A percentile compares a stretch with the other conserved stretches of the same genome.
phyloP scores from a whole-genome alignment of 2,329 filamentous ascomycete genomes.

The Diatrype stigma region DNA sequence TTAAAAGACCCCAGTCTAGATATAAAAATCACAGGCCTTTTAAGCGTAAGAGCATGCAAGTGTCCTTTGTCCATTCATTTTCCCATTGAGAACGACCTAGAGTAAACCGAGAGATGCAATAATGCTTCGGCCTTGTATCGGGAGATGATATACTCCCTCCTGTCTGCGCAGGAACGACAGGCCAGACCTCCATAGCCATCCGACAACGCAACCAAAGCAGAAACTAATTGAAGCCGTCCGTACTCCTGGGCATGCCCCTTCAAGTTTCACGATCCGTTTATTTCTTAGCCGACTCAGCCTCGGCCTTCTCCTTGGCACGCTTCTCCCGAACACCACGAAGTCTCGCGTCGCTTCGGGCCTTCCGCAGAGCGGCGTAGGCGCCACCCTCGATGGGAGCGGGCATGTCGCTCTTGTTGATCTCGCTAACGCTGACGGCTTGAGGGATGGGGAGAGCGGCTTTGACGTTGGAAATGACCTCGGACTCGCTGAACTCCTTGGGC shows the following conservation, averaged over 20 bases:
- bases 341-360: conserved; percentile 78
- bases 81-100: conserved; percentile 29
- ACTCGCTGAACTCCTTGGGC: conserved; percentile 76
- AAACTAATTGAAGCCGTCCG: conserved; percentile 31
- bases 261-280: conserved; percentile 44
- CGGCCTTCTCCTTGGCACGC: conserved; percentile 82
- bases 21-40: neutral
- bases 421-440: conserved; percentile 59
- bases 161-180: conserved; percentile 20
- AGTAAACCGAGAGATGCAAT: conserved; percentile 30
- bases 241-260: conserved; percentile 29
- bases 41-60: neutral
- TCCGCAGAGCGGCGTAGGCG: conserved; percentile 82
- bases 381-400: conserved; percentile 72
- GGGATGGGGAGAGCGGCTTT: conserved; percentile 68
- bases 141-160: conserved; percentile 16
- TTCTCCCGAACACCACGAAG: conserved; percentile 84
- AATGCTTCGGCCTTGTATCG: conserved; percentile 20
- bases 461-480: conserved; percentile 55
- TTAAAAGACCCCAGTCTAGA: neutral
- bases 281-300: conserved; percentile 83
- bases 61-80: conserved; percentile 26
- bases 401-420: conserved; percentile 79
- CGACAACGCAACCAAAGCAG: conserved; percentile 30
- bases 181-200: conserved; percentile 26